Conservation (phyloP, 352 stramenopile genomes). For the Globisporangium polare region DNA sequence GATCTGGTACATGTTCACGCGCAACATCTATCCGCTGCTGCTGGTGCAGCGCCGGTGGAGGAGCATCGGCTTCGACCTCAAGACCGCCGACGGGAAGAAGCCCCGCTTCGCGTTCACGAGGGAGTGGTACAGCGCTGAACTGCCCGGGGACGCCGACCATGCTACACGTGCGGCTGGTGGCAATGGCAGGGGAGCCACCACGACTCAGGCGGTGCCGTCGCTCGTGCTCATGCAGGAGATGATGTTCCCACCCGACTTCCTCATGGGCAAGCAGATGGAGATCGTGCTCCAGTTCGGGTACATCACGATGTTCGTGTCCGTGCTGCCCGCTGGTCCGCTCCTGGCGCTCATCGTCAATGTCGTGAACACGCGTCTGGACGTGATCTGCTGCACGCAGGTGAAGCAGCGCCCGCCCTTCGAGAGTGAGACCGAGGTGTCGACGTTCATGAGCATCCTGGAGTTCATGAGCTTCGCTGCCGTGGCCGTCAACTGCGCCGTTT, state of each 20-base stretch:
- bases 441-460: slow-evolving; percentile 89
- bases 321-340: slow-evolving; percentile 86
- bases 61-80: slow-evolving; percentile 30
- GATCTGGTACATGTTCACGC: slow-evolving; percentile 56
- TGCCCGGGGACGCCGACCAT: slow-evolving; percentile 7
- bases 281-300: slow-evolving; percentile 90
- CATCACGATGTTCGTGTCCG: slow-evolving; percentile 92
- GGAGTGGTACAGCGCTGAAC: slow-evolving; percentile 62
- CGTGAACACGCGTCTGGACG: slow-evolving; percentile 84
- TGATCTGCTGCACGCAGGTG: slow-evolving; percentile 72
- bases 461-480: slow-evolving; percentile 89
- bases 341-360: slow-evolving; percentile 87
- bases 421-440: slow-evolving; percentile 84
- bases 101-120: slow-evolving; percentile 20
- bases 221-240: slow-evolving; percentile 63
- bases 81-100: not conserved
- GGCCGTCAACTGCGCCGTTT: slow-evolving; percentile 67
- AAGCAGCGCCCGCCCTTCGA: slow-evolving; percentile 71
- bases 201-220: slow-evolving; percentile 21
- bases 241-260: slow-evolving; percentile 63
- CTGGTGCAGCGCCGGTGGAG: slow-evolving; percentile 44
- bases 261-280: slow-evolving; percentile 81
- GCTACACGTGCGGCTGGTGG: not conserved
- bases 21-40: slow-evolving; percentile 50
- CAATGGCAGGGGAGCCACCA: not conserved